Conservation (phyloP, 163 green algal genomes). For the Chlamydomonas reinhardtii region DNA sequence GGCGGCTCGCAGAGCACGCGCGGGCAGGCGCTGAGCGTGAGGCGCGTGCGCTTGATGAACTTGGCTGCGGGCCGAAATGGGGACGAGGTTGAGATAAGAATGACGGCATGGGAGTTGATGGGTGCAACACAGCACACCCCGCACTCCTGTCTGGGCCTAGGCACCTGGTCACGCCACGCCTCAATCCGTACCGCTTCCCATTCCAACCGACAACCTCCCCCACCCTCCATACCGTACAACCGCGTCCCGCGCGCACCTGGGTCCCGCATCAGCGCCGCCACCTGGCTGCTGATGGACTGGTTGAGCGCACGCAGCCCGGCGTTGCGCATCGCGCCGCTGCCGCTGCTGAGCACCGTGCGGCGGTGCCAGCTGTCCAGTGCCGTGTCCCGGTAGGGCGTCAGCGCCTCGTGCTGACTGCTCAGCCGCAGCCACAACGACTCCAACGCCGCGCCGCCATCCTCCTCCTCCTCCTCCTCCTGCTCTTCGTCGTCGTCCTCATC, state of each 20-base stretch:
- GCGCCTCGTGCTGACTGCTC: conserved; percentile 43
- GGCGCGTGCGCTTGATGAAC: conserved; percentile 50
- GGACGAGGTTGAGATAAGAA: not conserved
- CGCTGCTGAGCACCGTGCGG: conserved; percentile 75
- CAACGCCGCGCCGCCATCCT: not conserved
- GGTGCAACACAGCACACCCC: no score
- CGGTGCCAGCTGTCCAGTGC: conserved; percentile 85
- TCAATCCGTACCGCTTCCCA: no score
- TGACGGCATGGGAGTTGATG: no score
- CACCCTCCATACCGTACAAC: no score
- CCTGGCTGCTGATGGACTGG: conserved; percentile 66
- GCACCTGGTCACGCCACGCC: no score
- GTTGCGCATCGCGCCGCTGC: conserved; percentile 55
- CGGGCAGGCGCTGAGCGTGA: conserved; percentile 27
- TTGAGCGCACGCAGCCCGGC: conserved; percentile 59
- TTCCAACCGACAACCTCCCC: no score
- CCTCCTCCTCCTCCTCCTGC: not conserved
- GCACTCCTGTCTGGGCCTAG: no score
- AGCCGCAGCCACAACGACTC: conserved; percentile 57
- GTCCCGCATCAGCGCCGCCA: conserved; percentile 58
- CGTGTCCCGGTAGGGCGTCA: conserved; percentile 72
- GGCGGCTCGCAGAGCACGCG: conserved; percentile 39
- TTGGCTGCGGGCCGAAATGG: conserved; percentile 12
- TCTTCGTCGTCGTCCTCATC: not conserved
- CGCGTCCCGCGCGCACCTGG: not conserved